phyloP scores from a whole-genome alignment of 1,284 basidiomycete species.

The Ganoderma sinense region DNA sequence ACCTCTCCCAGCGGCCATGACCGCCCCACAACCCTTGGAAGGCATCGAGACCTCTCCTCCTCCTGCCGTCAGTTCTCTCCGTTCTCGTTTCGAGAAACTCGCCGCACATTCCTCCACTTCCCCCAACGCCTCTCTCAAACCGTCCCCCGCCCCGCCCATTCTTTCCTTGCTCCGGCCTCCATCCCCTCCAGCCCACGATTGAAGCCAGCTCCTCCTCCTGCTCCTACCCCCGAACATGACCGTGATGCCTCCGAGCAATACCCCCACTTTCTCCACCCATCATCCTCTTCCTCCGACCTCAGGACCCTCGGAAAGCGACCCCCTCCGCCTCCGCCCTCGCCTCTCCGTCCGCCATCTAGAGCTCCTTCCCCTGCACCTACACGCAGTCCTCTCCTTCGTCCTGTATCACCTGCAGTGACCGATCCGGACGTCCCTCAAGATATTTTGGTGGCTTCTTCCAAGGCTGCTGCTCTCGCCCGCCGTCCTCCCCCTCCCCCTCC shows the following conservation, averaged over 20 bases:
- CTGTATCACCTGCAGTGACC: slow-evolving; percentile 38
- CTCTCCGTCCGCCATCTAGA: slow-evolving; percentile 49
- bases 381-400: slow-evolving; percentile 52
- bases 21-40: slow-evolving; percentile 18
- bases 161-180: slow-evolving; percentile 34
- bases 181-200: slow-evolving; percentile 47
- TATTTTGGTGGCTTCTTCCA: slow-evolving; percentile 32
- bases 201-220: slow-evolving; percentile 48
- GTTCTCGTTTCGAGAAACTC: slow-evolving; percentile 72
- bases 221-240: slow-evolving; percentile 39
- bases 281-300: slow-evolving; percentile 63
- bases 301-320: slow-evolving; percentile 53
- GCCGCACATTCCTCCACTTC: slow-evolving; percentile 41
- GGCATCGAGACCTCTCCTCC: slow-evolving; percentile 55
- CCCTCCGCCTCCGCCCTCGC: slow-evolving; percentile 70
- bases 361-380: slow-evolving; percentile 51
- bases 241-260: slow-evolving; percentile 28
- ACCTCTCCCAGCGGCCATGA: slow-evolving; percentile 12
- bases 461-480: slow-evolving; percentile 35
- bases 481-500: slow-evolving; percentile 39
- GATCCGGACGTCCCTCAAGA: slow-evolving; percentile 21
- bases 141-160: slow-evolving; percentile 25
- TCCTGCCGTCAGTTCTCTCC: slow-evolving; percentile 70
- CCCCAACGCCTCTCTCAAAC: slow-evolving; percentile 28
- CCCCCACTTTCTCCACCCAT: slow-evolving; percentile 45